Evolutionary conservation across 352 stramenopile species (phyloP), one percentile per base, ranked within the genome.

Genomic region (Phytophthora meadii): DNA sequence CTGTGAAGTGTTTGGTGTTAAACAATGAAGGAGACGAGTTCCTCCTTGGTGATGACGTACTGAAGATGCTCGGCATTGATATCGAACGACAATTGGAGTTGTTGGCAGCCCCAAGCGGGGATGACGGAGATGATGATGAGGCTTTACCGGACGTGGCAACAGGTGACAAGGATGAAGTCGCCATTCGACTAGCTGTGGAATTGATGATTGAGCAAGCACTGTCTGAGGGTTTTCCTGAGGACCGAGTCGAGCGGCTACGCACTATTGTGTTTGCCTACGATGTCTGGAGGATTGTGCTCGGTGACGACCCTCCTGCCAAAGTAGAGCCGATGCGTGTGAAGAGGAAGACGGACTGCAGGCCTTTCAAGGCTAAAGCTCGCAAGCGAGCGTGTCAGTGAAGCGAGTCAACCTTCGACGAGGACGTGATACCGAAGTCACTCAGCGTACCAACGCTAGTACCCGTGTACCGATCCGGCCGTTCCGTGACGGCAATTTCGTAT

Each of bases 21-120:
- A 28, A 65, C 10, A 58, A 47, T 58, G 19, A 47, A n/a, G 36
- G 27, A 34, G 36, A 55, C 30, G 34, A 61, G 8, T 58, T 64
- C 47, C 15, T 58, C 40, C 57, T 65, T 58, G 32, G 48, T 25
- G 57, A 65, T 58, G 57, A 58, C 40, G 39, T 65, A 3, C 19
- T 65, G 47, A 65, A 58, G 40, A 6, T 28, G 6, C 15, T 58
- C 3, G 48, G 48, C 2, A 65, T 65, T 28, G 57, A 65, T 47
- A 28, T 65, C 11, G 39, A 48, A 3, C 19, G 48, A 25, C 57
- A 65, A 34, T 41, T 65, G 39, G 48, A 65, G 6, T 14, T 65
- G 25, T 44, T 58, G 7, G 56, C 39, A 11, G 30, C 47, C 24
- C 48, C 47, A 24, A 65, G 9, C 11, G 2, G 28, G 9, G 30